phyloP scores from a whole-genome alignment of 345 rosid genomes.

The Eucalyptus marginata region DNA sequence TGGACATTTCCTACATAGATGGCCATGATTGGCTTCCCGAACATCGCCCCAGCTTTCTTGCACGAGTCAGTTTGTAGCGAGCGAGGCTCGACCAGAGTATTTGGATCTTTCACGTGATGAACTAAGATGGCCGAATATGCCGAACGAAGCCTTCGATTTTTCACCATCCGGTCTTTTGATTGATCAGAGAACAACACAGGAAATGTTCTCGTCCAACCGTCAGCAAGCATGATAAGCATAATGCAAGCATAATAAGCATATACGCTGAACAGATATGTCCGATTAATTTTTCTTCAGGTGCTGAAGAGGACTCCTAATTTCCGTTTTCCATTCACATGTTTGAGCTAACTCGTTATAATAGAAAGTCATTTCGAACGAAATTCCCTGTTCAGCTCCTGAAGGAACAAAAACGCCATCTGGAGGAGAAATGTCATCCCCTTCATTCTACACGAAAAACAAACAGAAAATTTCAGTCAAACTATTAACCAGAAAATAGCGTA shows the following conservation, averaged over 20 bases:
- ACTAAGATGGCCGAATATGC: neutral
- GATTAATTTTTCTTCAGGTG: neutral
- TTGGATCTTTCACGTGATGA: neutral
- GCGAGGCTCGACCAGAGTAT: neutral
- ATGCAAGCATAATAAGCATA: neutral
- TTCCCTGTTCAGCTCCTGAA: neutral
- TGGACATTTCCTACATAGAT: constrained; percentile 49
- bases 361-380: neutral
- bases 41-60: neutral
- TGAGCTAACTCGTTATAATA: neutral
- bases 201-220: neutral
- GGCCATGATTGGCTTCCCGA: constrained; percentile 56
- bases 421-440: neutral
- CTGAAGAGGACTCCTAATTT: neutral
- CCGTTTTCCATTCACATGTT: neutral
- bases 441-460: neutral
- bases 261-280: neutral
- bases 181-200: neutral
- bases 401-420: neutral
- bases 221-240: neutral
- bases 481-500: neutral
- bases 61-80: neutral
- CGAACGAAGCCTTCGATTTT: neutral
- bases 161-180: neutral
- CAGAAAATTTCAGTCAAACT: neutral